Evolutionary conservation across 129 eudicot species (phyloP), one percentile per base, ranked within the genome.

Genomic region (Centella asiatica): DNA sequence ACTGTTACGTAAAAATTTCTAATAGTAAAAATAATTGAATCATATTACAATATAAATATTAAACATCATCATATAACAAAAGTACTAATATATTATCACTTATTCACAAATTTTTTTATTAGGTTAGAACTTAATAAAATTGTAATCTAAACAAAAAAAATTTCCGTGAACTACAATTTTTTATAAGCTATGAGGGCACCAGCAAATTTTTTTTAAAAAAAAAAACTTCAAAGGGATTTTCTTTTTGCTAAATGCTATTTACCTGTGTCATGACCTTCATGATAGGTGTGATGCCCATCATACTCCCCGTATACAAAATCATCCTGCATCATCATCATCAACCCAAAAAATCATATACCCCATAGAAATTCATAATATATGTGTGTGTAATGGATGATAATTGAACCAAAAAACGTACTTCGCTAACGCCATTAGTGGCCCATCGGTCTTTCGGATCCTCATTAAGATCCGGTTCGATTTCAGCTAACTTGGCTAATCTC

Each of bases 221-320:
- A 6, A 33, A 26, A 26, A 17, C 5, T 29, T 28, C n/a, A 54
- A n/a, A 17, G 14, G 6, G 4, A 36, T 27, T 17, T 22, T 53
- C 45, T 46, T 29, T 0, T 49, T 68, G 40, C 36, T 1, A 37
- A 40, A 50, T 15, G 31, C 47, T n/a, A 19, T 68, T 40, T 69
- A 81, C 94, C 88, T 81, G 65, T 78, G 29, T 86, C 85, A 31
- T 81, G 84, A 57, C 71, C 74, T 75, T 81, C 97, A 53, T 44
- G 62, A 69, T 73, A 90, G 14, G 97, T 90, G 75, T 90, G 97
- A 67, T 83, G 93, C 2, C 49, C 93, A 83, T 90, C 97, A 66
- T 78, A 86, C 51, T 68, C 71, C 49, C 97, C 97, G 24, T 81
- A 86, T 20, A 53, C 60, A 57, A 83, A 90, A 63, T 90, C 97